phyloP scores from a whole-genome alignment of 2,329 filamentous ascomycete genomes.

The Sporothrix phasma region DNA sequence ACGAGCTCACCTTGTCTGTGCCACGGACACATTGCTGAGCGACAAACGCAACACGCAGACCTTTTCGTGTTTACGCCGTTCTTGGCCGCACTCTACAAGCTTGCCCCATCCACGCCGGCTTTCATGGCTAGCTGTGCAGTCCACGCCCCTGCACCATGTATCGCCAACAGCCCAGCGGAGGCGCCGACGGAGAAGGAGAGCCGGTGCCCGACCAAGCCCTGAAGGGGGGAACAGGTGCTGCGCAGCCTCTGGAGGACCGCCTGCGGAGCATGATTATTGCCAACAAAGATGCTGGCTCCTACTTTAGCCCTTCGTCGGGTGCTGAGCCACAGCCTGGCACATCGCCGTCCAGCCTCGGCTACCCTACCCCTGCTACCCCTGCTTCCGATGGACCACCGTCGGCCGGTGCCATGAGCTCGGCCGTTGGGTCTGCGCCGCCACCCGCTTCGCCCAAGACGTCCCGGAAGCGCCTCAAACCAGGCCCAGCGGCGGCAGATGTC shows the following conservation, averaged over 20 bases:
- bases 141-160: constrained; percentile 8
- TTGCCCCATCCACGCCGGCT: not conserved
- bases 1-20: not conserved
- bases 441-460: constrained; percentile 13
- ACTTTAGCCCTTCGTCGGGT: not conserved
- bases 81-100: not conserved
- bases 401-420: not conserved
- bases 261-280: constrained; percentile 20
- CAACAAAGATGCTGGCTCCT: constrained; percentile 12
- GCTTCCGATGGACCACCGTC: not conserved
- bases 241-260: constrained; percentile 19
- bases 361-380: not conserved
- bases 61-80: not conserved
- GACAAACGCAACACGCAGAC: not conserved
- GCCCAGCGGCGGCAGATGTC: constrained; percentile 55
- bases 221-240: not conserved
- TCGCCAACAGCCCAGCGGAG: constrained; percentile 10
- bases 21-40: not conserved
- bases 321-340: not conserved
- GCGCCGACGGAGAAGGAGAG: constrained; percentile 2
- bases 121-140: constrained; percentile 15
- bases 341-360: not conserved
- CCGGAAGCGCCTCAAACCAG: constrained; percentile 49
- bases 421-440: not conserved
- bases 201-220: not conserved